phyloP scores from a whole-genome alignment of 2,329 filamentous ascomycete species.

The Domatiomyces globalis region DNA sequence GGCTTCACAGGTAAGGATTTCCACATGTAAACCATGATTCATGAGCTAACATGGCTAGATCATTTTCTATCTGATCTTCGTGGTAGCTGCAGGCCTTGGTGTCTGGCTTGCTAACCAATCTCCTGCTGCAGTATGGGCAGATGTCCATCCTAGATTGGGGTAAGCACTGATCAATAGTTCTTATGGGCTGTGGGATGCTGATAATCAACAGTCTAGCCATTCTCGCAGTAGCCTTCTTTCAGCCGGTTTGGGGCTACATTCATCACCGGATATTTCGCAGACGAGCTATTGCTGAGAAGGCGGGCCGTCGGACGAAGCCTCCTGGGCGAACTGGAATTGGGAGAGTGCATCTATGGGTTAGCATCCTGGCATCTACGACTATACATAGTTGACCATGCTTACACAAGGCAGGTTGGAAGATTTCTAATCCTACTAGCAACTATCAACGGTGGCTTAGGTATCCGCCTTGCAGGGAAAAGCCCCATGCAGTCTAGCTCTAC shows the following conservation, averaged over 20 bases:
- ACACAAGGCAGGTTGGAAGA: no score
- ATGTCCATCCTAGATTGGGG: conserved; percentile 20
- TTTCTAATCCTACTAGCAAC: conserved; percentile 28
- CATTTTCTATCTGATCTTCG: conserved; percentile 19
- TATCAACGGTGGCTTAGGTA: conserved; percentile 44
- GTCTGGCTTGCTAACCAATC: conserved; percentile 20
- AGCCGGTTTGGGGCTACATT: conserved; percentile 20
- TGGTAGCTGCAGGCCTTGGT: conserved; percentile 20
- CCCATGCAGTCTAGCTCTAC: conserved; percentile 20
- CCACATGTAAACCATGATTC: no score
- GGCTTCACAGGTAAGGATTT: conserved; percentile 6
- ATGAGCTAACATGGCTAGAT: conserved; percentile 10
- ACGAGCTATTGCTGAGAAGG: conserved; percentile 4
- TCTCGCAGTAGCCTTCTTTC: conserved; percentile 20
- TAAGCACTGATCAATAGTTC: no score
- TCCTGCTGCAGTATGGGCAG: conserved; percentile 15
- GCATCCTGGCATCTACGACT: conserved; percentile 32
- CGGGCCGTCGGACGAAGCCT: conserved; percentile 7
- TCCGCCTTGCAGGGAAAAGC: conserved; percentile 32
- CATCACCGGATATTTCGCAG: conserved; percentile 20
- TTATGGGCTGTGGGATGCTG: no score
- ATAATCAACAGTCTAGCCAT: conserved; percentile 14
- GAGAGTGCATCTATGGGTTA: conserved; percentile 40
- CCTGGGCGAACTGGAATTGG: conserved; percentile 13
- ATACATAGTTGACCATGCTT: neutral